Evolutionary conservation across 192 early-diverging fungal genomes (phyloP).

Genomic region (Haplosporangium gracile): DNA sequence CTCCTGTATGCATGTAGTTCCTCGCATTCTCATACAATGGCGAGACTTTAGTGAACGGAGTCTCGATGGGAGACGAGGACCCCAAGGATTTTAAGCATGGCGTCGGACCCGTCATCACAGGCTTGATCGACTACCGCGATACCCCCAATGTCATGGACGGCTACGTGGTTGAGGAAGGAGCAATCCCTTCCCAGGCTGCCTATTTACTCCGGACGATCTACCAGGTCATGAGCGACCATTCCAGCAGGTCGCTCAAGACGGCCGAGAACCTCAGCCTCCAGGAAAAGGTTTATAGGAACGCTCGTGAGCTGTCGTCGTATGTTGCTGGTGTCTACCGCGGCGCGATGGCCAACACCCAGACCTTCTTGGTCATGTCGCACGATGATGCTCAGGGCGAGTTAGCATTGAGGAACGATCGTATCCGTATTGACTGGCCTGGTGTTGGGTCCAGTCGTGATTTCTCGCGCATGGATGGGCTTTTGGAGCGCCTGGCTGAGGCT

Average conservation of each 20-base stretch:
- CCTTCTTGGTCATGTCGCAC: constrained; percentile 65
- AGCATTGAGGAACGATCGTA: constrained; percentile 42
- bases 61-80: constrained; percentile 51
- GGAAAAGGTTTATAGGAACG: constrained; percentile 38
- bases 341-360: constrained; percentile 60
- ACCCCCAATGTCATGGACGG: constrained; percentile 58
- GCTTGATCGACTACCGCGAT: constrained; percentile 59
- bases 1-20: constrained; percentile 23
- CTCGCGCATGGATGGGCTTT: constrained; percentile 37
- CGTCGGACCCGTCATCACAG: constrained; percentile 61
- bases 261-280: constrained; percentile 18
- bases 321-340: constrained; percentile 51
- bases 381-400: constrained; percentile 58
- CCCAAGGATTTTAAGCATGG: constrained; percentile 41
- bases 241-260: constrained; percentile 26
- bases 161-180: constrained; percentile 63
- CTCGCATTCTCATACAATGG: constrained; percentile 52
- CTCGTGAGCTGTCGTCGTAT: constrained; percentile 42
- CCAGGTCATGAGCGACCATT: constrained; percentile 35
- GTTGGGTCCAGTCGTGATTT: constrained; percentile 47
- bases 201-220: constrained; percentile 24
- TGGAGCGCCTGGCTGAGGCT: constrained; percentile 31
- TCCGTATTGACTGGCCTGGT: constrained; percentile 52
- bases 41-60: constrained; percentile 40
- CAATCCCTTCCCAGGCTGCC: constrained; percentile 43